Percentiles rank a stretch among this genome's conserved stretches.
phyloP scores from a whole-genome alignment of 2,329 filamentous ascomycete genomes.

The Fusarium miscanthi region DNA sequence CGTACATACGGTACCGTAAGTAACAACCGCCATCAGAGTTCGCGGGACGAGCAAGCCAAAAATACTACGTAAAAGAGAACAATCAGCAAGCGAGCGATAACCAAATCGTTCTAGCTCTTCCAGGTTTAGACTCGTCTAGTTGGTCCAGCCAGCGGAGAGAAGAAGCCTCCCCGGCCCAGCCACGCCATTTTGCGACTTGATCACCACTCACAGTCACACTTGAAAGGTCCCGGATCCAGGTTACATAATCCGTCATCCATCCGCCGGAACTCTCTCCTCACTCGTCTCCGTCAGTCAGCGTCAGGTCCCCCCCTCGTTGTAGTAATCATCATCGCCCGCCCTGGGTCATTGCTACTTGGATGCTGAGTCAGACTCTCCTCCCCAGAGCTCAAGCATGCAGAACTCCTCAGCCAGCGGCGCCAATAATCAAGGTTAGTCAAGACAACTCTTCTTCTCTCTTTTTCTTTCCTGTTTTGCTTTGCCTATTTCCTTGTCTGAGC shows the following conservation, averaged over 20 bases:
- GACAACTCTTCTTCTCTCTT: conserved; percentile 35
- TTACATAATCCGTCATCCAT: conserved; percentile 46
- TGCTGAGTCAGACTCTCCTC: conserved; percentile 51
- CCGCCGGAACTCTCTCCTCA: conserved; percentile 40
- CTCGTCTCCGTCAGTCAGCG: conserved; percentile 44
- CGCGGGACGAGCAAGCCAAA: conserved; percentile 10
- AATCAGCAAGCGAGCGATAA: conserved; percentile 30
- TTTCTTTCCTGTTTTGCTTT: conserved; percentile 25
- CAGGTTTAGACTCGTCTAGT: conserved; percentile 17
- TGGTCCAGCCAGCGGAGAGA: conserved; percentile 25
- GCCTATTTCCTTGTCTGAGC: conserved; percentile 19
- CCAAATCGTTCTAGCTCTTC: conserved; percentile 1
- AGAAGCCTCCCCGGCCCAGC: conserved; percentile 42
- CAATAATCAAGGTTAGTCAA: conserved; percentile 49
- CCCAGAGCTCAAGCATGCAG: conserved; percentile 48
- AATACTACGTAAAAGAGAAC: conserved; percentile 4
- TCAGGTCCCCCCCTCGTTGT: conserved; percentile 41
- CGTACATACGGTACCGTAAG: conserved; percentile 5
- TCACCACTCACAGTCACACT: conserved; percentile 35
- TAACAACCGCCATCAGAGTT: conserved; percentile 14
- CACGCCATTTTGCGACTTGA: conserved; percentile 45
- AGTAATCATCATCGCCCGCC: conserved; percentile 47
- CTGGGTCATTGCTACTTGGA: conserved; percentile 43
- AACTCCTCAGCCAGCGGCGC: conserved; percentile 49
- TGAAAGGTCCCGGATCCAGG: conserved; percentile 31